Base-by-base conservation (phyloP, 2,329 filamentous ascomycete species). In the Cladophialophora bantiana region DNA sequence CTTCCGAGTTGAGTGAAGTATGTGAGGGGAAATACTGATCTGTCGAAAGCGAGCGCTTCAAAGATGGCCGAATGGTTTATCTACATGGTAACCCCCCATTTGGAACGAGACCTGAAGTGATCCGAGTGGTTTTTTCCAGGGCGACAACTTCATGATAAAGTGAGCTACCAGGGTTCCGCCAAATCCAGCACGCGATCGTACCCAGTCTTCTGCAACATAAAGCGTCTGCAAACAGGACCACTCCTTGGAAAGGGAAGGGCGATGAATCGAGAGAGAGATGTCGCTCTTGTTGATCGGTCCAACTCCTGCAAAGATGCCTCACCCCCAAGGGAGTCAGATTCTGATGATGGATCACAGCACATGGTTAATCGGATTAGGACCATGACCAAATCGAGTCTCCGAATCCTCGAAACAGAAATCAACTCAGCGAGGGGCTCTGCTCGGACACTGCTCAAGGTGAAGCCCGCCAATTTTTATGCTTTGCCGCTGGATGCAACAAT, bases 391-490 rank as follows among this genome's bases (percentile, higher is more conserved):
- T 26, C 26, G 26, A 26, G 26, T 26, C 35, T 55, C 9, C 53
- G 53, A 38, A n/a, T 36, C 2, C 15, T 55, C 20, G 35, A 55
- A 31, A 36, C 53, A 5, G 31, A 55, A 20, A 34, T 55, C 4
- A 55, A 9, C 31, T 35, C 58, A 7, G 58, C 42, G 31, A 26
- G 9, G 34, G 4, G 20, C 7, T 54, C 45, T 32, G 20, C 59
- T 12, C 32, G 18, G n/a, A 54, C 48, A 13, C 38, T 61, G 32
- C 45, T 52, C 32, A 15, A 35, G 15, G 15, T 61, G 45, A 61
- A 54, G 48, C 59, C 59, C 9, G 59, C 45, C 32, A 61, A 61
- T 12, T 61, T 52, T 26, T 26, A 53, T 26, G 59, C 32, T 32
- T 54, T 61, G 48, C 59, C 59, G 12, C 18, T 61, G 18, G 42